Base-by-base conservation (phyloP, 768 basidiomycete genomes). In the Chalciporus chontae region DNA sequence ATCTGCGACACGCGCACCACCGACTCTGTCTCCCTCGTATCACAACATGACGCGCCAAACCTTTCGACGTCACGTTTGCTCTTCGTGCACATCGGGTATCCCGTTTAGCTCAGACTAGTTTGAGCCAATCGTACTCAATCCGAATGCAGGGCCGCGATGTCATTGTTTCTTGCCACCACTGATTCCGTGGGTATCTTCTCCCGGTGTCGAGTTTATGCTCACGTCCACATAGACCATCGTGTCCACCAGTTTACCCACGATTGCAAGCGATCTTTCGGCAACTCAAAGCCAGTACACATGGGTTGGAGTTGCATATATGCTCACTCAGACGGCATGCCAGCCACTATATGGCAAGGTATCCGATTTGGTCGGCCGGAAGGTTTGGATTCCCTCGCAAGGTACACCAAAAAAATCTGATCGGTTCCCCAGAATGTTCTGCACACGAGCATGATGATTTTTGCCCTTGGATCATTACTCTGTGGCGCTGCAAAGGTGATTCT, bases 291-390 rank as follows among this genome's bases (percentile, higher is more conserved):
- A 90, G 61, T 93, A 91, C 61, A 87, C 85, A 19, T 93, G 90
- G 90, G 86, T 93, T 43, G 86, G 83, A 15, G 85, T 90, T 27
- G 77, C 87, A 14, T 93, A 93, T 60, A 80, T 92, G 78, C 77
- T 92, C 50, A 89, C 89, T 1, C 90, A 92, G 60, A 92, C 90
- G 1, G 87, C 87, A 23, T 84, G 84, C 53, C 90, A 93, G 61
- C 90, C 90, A 26, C 69, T 93, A 21, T 92, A 90, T 61, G 90
- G 87, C 46, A 80, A 79, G 59, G 67, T 92, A 36, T 90, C 89
- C 46, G 88, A 91, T 68, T 76, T 91, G 38, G 70, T 85, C 46
- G 90, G 90, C 26, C 77, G 90, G 41, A 90, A 85, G 78, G 90
- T 89, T 38, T 26, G 73, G 54, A 18, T 29, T 39, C 53, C 51